phyloP scores from a whole-genome alignment of 108 stramenopile genomes.

The Stephanodiscus triporus region DNA sequence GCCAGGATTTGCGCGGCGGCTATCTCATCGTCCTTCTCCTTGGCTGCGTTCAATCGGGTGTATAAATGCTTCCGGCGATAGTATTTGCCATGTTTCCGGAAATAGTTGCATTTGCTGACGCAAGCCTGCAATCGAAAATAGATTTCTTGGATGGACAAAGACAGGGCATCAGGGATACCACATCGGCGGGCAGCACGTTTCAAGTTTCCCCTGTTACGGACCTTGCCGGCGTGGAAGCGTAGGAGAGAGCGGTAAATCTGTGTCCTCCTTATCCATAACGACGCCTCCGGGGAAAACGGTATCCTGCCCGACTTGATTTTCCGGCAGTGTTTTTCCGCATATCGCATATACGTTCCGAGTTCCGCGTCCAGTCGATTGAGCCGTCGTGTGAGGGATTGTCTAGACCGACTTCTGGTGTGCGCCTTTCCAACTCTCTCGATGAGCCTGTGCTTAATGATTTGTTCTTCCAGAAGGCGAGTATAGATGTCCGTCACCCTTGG shows the following conservation, averaged over 20 bases:
- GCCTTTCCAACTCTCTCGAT: background rate
- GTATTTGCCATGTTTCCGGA: background rate
- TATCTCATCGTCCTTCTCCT: background rate
- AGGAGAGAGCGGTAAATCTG: slow-evolving; percentile 15
- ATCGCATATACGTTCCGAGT: background rate
- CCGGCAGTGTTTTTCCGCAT: slow-evolving; percentile 12
- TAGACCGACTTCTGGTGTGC: background rate
- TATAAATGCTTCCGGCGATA: background rate
- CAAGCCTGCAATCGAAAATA: background rate
- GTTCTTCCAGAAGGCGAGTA: background rate
- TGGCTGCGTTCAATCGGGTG: background rate
- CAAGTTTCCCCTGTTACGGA: slow-evolving; percentile 6
- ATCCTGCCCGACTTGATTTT: slow-evolving; percentile 9
- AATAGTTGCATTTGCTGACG: background rate
- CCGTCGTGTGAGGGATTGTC: background rate
- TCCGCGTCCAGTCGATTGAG: background rate
- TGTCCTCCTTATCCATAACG: background rate
- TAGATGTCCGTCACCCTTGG: background rate
- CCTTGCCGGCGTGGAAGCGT: background rate
- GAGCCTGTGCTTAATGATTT: background rate
- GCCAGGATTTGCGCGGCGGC: slow-evolving; percentile 8
- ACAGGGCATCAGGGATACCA: background rate
- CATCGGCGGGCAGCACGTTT: background rate
- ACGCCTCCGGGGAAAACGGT: slow-evolving; percentile 16
- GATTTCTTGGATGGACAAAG: slow-evolving; percentile 1